Base-by-base conservation (phyloP, 768 basidiomycete genomes). In the Nidularia pulvinata region DNA sequence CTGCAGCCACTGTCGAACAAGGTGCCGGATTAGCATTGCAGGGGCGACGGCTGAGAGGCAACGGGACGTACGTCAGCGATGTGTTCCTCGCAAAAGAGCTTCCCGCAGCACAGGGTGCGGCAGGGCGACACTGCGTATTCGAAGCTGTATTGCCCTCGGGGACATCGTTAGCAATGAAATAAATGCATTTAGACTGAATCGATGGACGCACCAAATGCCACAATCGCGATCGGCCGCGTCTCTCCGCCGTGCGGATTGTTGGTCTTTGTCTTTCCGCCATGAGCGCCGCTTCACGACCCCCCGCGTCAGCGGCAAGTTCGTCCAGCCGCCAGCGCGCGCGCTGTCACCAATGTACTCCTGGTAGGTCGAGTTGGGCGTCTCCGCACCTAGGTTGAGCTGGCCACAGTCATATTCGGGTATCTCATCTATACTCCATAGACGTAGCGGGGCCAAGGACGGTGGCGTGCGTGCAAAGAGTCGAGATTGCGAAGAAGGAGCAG, bases 141-240 rank as follows among this genome's bases (percentile, higher is more conserved):
- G 25, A 46, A 46, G 45, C 45, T 42, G 39, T 25, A 46, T n/a
- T 10, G 45, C 10, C 3, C 10, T 4, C n/a, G 45, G 25, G 6
- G 13, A 46, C 14, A 46, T 14, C 25, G 25, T n/a, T 46, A 46
- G n/a, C 25, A 46, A 30, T 25, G n/a, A 11, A 19, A 46, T n/a
- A 46, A n/a, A 30, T 46, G 25, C 45, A 46, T 25, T 11, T 14
- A 6, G 45, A 46, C 10, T 14, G 25, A 9, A 46, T 3, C 45
- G 9, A 46, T 39, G 37, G 25, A 51, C 58, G 14, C 35, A 62
- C 61, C 59, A 62, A 16, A 62, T 62, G 1, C 61, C 61, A 55
- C 61, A 62, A 50, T 62, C 61, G 13, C 59, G 37, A 56, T 60
- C 59, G 3, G 50, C 50, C 2, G 50, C 33, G 51, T 49, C 22